Conservation (phyloP, 257 asterid species). For the Scutellaria baicalensis region DNA sequence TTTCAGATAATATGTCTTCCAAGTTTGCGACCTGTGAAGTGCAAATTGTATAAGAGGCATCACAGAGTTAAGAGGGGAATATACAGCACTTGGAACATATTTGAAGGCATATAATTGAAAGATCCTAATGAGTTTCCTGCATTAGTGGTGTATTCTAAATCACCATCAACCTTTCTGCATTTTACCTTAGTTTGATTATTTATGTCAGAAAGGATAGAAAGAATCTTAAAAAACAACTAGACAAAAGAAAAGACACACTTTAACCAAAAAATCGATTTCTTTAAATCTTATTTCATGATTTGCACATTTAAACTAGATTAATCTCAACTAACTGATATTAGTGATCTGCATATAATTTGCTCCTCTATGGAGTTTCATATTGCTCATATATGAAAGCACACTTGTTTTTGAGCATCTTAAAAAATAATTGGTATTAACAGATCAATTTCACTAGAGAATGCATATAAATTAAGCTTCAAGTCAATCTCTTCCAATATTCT, state of each 20-base stretch:
- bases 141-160: background rate
- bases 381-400: background rate
- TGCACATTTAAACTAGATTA: background rate
- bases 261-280: background rate
- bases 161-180: background rate
- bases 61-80: background rate
- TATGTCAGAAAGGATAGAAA: background rate
- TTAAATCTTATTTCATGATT: background rate
- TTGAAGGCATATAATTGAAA: background rate
- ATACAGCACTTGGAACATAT: constrained; percentile 2
- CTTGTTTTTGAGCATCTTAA: background rate
- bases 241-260: background rate
- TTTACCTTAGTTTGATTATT: background rate
- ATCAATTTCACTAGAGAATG: background rate
- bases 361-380: background rate
- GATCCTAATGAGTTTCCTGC: background rate
- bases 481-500: background rate
- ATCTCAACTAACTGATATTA: background rate
- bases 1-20: constrained; percentile 82
- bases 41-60: background rate
- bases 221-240: background rate
- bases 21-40: constrained; percentile 71
- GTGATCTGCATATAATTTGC: background rate
- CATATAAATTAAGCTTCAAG: background rate
- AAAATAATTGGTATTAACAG: background rate